phyloP scores from a whole-genome alignment of 495 filamentous ascomycete species.

The Sporormia fimetaria region DNA sequence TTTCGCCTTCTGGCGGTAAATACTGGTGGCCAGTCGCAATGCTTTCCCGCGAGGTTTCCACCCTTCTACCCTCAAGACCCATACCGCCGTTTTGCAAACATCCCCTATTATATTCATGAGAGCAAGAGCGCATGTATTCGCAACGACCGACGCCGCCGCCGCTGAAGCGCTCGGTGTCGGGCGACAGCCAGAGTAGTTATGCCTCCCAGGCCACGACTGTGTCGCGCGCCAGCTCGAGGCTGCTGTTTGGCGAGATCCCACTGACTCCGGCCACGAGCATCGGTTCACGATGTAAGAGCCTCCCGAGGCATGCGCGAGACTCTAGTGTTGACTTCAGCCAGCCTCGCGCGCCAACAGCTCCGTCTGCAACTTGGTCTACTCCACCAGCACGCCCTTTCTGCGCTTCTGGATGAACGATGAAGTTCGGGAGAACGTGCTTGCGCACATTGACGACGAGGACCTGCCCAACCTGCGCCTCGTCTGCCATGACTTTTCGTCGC shows the following conservation, averaged over 20 bases:
- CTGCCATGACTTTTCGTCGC: slow-evolving; percentile 41
- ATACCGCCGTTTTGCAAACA: slow-evolving; percentile 8
- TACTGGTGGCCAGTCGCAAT: slow-evolving; percentile 22
- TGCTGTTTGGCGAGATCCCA: slow-evolving; percentile 36
- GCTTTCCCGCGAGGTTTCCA: slow-evolving; percentile 23
- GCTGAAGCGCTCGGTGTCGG: slow-evolving; percentile 27
- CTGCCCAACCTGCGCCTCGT: slow-evolving; percentile 40
- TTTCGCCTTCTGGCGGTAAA: slow-evolving; percentile 9
- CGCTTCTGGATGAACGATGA: slow-evolving; percentile 41
- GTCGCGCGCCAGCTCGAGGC: slow-evolving; percentile 23
- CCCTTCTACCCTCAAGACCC: slow-evolving; percentile 9
- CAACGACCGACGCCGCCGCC: slow-evolving; percentile 17
- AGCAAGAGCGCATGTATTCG: slow-evolving; percentile 12
- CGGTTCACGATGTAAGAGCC: slow-evolving; percentile 21
- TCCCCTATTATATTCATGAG: slow-evolving; percentile 13
- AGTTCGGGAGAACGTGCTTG: slow-evolving; percentile 37
- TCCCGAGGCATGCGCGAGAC: slow-evolving; percentile 6
- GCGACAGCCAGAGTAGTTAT: slow-evolving; percentile 25
- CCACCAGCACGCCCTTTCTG: slow-evolving; percentile 35
- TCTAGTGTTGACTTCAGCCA: slow-evolving; percentile 12
- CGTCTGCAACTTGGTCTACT: slow-evolving; percentile 33
- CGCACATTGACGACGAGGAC: slow-evolving; percentile 34
- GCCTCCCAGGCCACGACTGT: slow-evolving; percentile 16
- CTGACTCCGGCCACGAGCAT: slow-evolving; percentile 23
- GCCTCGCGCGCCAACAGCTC: slow-evolving; percentile 27